phyloP scores from a whole-genome alignment of 2,329 filamentous ascomycete species.

The Paracamarosporium sp. region DNA sequence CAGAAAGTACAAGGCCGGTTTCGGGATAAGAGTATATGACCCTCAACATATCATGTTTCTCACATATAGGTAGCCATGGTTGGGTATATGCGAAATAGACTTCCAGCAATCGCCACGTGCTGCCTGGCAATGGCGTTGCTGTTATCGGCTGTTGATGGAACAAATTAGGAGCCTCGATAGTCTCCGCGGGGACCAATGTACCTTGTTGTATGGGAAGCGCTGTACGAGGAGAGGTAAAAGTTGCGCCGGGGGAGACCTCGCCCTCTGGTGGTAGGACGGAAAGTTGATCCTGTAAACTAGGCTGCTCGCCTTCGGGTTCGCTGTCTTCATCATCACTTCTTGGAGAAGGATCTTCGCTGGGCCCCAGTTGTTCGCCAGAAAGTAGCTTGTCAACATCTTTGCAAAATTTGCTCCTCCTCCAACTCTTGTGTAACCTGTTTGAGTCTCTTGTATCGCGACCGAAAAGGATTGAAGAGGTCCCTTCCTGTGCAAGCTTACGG shows the following conservation, averaged over 20 bases:
- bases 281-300: slow-evolving; percentile 9
- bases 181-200: background rate
- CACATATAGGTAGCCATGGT: slow-evolving; percentile 76
- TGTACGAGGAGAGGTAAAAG: slow-evolving; percentile 2
- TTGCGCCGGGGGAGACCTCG: slow-evolving; percentile 5
- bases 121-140: slow-evolving; percentile 52
- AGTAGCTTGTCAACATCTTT: slow-evolving; percentile 69
- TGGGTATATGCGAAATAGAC: slow-evolving; percentile 79
- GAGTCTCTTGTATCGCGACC: slow-evolving; percentile 61
- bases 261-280: slow-evolving; percentile 11
- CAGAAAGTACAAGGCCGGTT: slow-evolving; percentile 43
- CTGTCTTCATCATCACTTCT: slow-evolving; percentile 37
- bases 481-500: slow-evolving; percentile 58
- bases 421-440: slow-evolving; percentile 66
- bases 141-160: slow-evolving; percentile 23
- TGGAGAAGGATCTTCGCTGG: slow-evolving; percentile 19
- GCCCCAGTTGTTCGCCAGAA: slow-evolving; percentile 49
- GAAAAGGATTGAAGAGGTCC: slow-evolving; percentile 56
- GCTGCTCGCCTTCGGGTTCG: slow-evolving; percentile 23
- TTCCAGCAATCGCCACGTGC: slow-evolving; percentile 69
- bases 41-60: slow-evolving; percentile 68
- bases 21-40: slow-evolving; percentile 63
- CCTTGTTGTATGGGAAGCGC: background rate
- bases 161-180: background rate
- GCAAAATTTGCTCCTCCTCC: slow-evolving; percentile 68